Percentiles rank a stretch among this genome's conserved stretches.
These are phyloP conservation scores for Mucor mucedo DNA, from an alignment of 371 early-diverging fungal genomes.

Conservation along the genomic window DNA sequence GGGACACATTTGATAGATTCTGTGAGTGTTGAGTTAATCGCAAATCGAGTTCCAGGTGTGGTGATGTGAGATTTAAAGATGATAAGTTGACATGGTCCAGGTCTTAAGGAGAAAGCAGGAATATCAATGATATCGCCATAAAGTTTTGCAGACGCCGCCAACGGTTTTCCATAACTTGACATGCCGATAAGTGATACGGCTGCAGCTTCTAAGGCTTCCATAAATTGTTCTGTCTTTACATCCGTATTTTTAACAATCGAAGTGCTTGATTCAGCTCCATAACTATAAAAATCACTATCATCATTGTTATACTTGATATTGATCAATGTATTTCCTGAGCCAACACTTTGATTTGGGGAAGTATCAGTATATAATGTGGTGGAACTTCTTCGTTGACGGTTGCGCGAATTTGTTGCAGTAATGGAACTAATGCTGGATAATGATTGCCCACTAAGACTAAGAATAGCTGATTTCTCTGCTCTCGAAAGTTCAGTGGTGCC, in stretches of 20 bases:
- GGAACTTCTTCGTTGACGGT: background rate
- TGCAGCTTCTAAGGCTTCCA: slow-evolving; percentile 31
- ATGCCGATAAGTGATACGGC: slow-evolving; percentile 20
- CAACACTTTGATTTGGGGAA: background rate
- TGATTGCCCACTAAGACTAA: slow-evolving; percentile 31
- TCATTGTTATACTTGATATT: background rate
- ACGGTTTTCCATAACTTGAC: slow-evolving; percentile 31
- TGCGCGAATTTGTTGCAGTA: background rate
- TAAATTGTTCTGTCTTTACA: slow-evolving; percentile 19
- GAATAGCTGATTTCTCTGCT: slow-evolving; percentile 27
- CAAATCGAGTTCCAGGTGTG: slow-evolving; percentile 35
- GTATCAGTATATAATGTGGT: background rate
- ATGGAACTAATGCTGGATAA: slow-evolving; percentile 16
- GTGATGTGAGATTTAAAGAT: slow-evolving; percentile 42
- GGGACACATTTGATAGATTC: slow-evolving; percentile 44
- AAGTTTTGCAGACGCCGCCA: slow-evolving; percentile 33
- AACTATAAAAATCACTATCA: background rate
- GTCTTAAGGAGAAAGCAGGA: slow-evolving; percentile 38
- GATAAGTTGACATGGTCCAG: slow-evolving; percentile 42
- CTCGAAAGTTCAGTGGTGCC: slow-evolving; percentile 14
- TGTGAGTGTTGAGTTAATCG: slow-evolving; percentile 39
- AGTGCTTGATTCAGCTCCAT: background rate
- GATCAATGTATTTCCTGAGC: background rate
- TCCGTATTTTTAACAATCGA: background rate
- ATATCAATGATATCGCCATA: slow-evolving; percentile 40